These are phyloP conservation scores for Arthrobotrys megalospora DNA, from an alignment of 2,329 filamentous ascomycete genomes.

Conservation along the genomic window DNA sequence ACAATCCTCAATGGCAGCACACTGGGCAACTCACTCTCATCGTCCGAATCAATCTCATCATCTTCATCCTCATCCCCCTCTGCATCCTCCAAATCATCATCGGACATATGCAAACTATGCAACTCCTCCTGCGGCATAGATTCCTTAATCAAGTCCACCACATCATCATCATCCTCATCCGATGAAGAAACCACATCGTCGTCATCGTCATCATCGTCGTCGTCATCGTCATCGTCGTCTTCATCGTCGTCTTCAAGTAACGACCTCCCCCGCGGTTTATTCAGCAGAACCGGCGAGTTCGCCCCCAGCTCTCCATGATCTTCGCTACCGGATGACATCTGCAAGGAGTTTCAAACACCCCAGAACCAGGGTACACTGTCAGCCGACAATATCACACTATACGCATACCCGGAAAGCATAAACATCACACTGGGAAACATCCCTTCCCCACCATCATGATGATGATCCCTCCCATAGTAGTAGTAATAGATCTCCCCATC, in stretches of 20 bases:
- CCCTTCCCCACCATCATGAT: constrained; percentile 4
- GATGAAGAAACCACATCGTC: constrained; percentile 45
- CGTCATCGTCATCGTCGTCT: constrained; percentile 31
- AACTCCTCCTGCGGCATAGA: constrained; percentile 53
- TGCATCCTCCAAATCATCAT: constrained; percentile 58
- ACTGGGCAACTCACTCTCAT: constrained; percentile 52
- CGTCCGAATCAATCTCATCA: constrained; percentile 52
- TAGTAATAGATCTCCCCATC: constrained; percentile 23
- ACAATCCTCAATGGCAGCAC: constrained; percentile 56
- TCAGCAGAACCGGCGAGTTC: constrained; percentile 49
- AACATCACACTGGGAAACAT: constrained; percentile 27
- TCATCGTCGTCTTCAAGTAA: constrained; percentile 36
- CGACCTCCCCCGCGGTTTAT: constrained; percentile 37
- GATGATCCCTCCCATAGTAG: constrained; percentile 14
- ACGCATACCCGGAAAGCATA: constrained; percentile 25
- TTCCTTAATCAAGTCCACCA: constrained; percentile 59
- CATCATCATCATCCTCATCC: constrained; percentile 58
- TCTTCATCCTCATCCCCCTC: constrained; percentile 42
- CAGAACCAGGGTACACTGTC: constrained; percentile 34
- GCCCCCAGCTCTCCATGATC: constrained; percentile 51
- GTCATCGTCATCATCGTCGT: constrained; percentile 40
- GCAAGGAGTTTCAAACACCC: constrained; percentile 13
- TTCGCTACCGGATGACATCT: constrained; percentile 60
- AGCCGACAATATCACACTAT: constrained; percentile 21
- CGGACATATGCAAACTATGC: constrained; percentile 56